Evolutionary conservation across 257 asterid species (phyloP), one percentile per base, ranked within the genome.

Genomic region (Coffea eugenioides): DNA sequence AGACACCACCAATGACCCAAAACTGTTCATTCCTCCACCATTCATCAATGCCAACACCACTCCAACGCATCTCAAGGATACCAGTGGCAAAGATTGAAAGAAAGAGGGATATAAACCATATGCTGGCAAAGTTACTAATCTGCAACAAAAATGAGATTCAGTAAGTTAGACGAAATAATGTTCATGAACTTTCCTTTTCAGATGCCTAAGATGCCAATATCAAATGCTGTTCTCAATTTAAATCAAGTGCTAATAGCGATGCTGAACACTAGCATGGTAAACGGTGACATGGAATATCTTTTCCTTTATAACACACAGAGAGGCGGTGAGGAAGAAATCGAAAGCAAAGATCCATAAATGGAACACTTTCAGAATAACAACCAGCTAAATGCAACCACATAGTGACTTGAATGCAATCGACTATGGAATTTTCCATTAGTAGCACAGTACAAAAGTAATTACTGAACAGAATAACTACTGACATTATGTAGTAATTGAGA

Each of bases 11-110:
- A 21, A 94, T 94, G 86, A 94, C 98, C 98, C 98, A 95, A 85
- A 95, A 95, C 88, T 95, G 98, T 87, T 95, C 98, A 49, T 95
- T 95, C 84, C 98, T 93, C 98, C 98, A 95, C 98, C 98, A 95
- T 83, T 95, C 98, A 25, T 95, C 98, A 34, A 95, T 95, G 80
- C 97, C 94, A 20, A 95, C 98, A 52, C 98, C 98, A 76, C 98
- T 93, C 98, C 98, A 95, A 84, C 97, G 83, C 98, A 95, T 95
- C 83, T 95, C 98, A 46, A 95, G 92, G 39, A 95, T 95, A 82
- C 98, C 98, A 3, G 98, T 95, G 2, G 98, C 98, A 57, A 95
- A 95, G 88, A 95, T 93, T 80, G 98, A 95, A 79, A 93, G 94
- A 74, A 95, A 95, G 89, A 93, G 97, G 86, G 98, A 90, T 20